Evolutionary conservation across 2,329 filamentous ascomycete species (phyloP).

Genomic region (Monosporascus sp.): DNA sequence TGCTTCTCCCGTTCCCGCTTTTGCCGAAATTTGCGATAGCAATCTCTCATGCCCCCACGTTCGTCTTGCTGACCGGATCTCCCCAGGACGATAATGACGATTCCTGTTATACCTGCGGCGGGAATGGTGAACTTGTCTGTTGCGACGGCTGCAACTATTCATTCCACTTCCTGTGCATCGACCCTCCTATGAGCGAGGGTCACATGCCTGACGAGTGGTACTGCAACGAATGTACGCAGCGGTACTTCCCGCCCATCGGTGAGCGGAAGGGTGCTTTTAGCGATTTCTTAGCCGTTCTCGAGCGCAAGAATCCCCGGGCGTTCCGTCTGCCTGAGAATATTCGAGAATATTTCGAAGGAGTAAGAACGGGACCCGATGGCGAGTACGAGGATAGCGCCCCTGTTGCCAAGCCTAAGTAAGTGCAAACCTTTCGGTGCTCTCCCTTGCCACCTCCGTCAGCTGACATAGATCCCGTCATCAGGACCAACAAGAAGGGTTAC

Average conservation of each 20-base stretch:
- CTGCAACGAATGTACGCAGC: slow-evolving; percentile 65
- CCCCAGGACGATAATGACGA: slow-evolving; percentile 74
- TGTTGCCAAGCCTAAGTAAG: slow-evolving; percentile 51
- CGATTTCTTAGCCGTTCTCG: slow-evolving; percentile 57
- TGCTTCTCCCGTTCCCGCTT: slow-evolving; percentile 24
- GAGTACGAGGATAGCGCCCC: slow-evolving; percentile 68
- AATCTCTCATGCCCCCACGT: slow-evolving; percentile 20
- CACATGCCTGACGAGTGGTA: slow-evolving; percentile 73
- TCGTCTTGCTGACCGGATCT: slow-evolving; percentile 27
- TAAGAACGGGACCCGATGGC: slow-evolving; percentile 69
- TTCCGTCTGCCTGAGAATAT: slow-evolving; percentile 68
- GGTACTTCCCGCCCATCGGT: slow-evolving; percentile 40
- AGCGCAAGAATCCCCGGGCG: slow-evolving; percentile 64
- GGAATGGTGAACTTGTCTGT: slow-evolving; percentile 79
- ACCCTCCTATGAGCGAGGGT: slow-evolving; percentile 66
- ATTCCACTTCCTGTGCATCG: slow-evolving; percentile 85
- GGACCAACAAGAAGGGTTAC: slow-evolving; percentile 45
- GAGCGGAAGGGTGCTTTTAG: slow-evolving; percentile 54
- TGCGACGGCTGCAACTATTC: slow-evolving; percentile 89
- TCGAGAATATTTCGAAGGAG: slow-evolving; percentile 73
- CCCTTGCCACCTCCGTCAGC: slow-evolving; percentile 10
- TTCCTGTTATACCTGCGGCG: slow-evolving; percentile 80
- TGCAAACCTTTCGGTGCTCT: slow-evolving; percentile 9
- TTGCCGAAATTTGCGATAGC: slow-evolving; percentile 30
- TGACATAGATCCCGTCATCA: slow-evolving; percentile 28